Evolutionary conservation across 805 yeast species (phyloP), one percentile per base, ranked within the genome.

Genomic region (Saccharomycopsis vini): DNA sequence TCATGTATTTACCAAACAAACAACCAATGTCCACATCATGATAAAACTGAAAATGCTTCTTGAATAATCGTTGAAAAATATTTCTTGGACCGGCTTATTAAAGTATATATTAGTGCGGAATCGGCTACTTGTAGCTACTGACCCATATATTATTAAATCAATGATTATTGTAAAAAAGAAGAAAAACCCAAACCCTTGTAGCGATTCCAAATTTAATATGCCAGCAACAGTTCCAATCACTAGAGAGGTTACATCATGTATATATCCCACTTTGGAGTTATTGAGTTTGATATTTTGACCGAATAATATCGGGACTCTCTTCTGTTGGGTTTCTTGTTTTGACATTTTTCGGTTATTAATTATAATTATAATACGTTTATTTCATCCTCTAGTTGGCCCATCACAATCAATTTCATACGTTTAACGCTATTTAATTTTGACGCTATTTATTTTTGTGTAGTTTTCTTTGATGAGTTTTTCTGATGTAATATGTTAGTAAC

Each of bases 21-120:
- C 41, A 6, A 37, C 30, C 23, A 48, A 34, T 2, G 51, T 48
- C 51, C 51, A 48, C 47, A 42, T 48, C 51, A 48, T 48, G 16
- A 48, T 42, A 32, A 48, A 48, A 16, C 49, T 43, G 28, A 45
- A 48, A 15, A 40, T 34, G 9, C 39, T 45, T 33, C 49, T 30
- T 3, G 46, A 39, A 20, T 48, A 48, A 28, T 48, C 51, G 21
- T 31, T 32, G 18, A 45, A 29, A 22, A 45, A 48, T n/a, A 48
- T 48, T 30, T 48, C 50, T 7, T 39, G 37, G 2, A 48, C 12
- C 5, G 51, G 50, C 15, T 28, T 36, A 5, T 36, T 36, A 21
- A 48, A 48, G 26, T 48, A 48, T n/a, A 45, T 48, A 12, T 23
- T 19, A 7, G 38, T 33, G 21, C 35, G 19, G 29, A 31, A 39